phyloP scores from a whole-genome alignment of 2,329 filamentous ascomycete species.

The Uncinocarpus reesii region DNA sequence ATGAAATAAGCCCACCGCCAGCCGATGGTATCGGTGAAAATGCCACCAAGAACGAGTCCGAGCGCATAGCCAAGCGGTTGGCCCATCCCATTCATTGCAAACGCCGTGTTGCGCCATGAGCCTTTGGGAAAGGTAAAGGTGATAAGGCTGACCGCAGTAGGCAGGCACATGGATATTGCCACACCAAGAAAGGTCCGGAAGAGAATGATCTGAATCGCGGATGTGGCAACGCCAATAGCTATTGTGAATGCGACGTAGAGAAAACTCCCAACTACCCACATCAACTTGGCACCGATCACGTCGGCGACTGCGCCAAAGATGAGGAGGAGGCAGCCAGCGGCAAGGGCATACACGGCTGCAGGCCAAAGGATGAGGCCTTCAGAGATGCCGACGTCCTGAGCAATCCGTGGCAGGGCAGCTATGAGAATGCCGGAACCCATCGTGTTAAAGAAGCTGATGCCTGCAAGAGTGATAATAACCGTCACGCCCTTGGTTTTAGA shows the following conservation, averaged over 20 bases:
- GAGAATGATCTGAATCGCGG: conserved; percentile 34
- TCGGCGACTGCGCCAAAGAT: conserved; percentile 42
- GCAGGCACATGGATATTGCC: conserved; percentile 38
- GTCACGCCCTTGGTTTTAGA: conserved; percentile 15
- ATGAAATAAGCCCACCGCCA: conserved; percentile 44
- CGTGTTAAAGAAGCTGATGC: conserved; percentile 25
- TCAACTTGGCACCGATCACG: conserved; percentile 37
- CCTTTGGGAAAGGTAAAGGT: conserved; percentile 37
- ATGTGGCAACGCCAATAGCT: conserved; percentile 31
- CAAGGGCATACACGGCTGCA: conserved; percentile 25
- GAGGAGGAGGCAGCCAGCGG: conserved; percentile 37
- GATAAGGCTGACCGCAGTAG: conserved; percentile 40
- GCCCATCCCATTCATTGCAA: conserved; percentile 33
- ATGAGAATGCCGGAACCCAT: conserved; percentile 25
- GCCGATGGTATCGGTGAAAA: conserved; percentile 42
- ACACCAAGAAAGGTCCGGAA: conserved; percentile 40
- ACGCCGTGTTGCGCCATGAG: conserved; percentile 40
- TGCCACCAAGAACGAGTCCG: conserved; percentile 41
- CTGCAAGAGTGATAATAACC: conserved; percentile 22
- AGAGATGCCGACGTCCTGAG: conserved; percentile 22
- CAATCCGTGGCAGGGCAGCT: conserved; percentile 24
- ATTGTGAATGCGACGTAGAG: conserved; percentile 34
- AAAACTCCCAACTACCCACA: conserved; percentile 39
- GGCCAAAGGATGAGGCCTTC: conserved; percentile 20
- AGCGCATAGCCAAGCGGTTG: conserved; percentile 43